Evolutionary conservation across 2,329 filamentous ascomycete genomes (phyloP), one percentile per base, ranked within the genome.

Genomic region (Rhynchosporium graminicola): DNA sequence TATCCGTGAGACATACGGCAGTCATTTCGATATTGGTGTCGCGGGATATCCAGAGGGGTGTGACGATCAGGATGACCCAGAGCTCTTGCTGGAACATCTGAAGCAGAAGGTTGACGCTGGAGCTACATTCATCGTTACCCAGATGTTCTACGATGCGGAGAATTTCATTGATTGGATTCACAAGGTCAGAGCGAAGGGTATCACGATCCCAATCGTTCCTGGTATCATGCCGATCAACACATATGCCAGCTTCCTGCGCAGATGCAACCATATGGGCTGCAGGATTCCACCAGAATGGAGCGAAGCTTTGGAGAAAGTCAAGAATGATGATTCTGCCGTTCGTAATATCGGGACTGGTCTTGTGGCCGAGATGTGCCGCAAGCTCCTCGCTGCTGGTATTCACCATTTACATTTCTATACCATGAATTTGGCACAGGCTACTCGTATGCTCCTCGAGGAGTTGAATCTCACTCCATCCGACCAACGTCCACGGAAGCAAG

Each of bases 91-190:
- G 67, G 88, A 95, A 67, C 95, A 98, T 76, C 79, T 99, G 73
- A 98, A 98, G 80, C 90, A 98, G 77, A 99, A 99, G 80, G 88
- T 98, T 40, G 95, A 99, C 74, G 91, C 91, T 63, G 95, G 95
- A 57, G 93, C 89, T 65, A 89, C 90, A 6, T 99, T 98, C 75
- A 90, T 99, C 67, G 91, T 99, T 59, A 98, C 95, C 0, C 95
- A 99, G 79, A 99, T 99, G 95, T 98, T 98, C 79, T 99, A 99
- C 80, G 94, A 99, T 73, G 93, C 87, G 56, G 94, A 99, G 73
- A 94, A 95, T 74, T 99, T 99, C 77, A 78, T 98, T 59, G 84
- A 87, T 59, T 99, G 95, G 95, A 90, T 96, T 43, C 81, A 85
- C 69, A 95, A 91, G 75, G 92, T 94, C 63, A 89, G 93, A 56